Evolutionary conservation across 805 yeast species (phyloP), one percentile per base, ranked within the genome.

Genomic region (Cyberlindnera euphorbiae): DNA sequence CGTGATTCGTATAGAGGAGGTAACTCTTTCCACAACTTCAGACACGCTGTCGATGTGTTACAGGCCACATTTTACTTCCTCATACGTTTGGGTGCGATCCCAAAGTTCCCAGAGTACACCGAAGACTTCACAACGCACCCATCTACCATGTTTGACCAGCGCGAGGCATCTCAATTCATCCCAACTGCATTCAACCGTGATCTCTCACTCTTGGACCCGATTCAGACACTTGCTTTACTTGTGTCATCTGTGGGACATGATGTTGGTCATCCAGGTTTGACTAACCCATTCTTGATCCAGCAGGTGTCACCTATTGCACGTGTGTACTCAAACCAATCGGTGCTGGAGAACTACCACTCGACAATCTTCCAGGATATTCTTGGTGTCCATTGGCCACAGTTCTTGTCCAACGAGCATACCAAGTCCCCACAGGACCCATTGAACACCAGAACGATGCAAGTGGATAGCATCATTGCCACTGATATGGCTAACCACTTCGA

Each of bases 181-280:
- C 13, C 28, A 11, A 8, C 17, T 26, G 28, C 28, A 13, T 33
- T 38, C 47, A 27, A 39, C 40, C 14, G 39, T 29, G 33, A 41
- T 10, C 17, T 40, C 2, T 47, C 53, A 3, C 19, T 47, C 28
- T 24, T 53, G 17, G 38, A 53, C 14, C 69, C 62, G 38, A 49
- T 55, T 21, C 81, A 81, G 47, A 66, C 71, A 3, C 61, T 83
- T 31, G 74, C 82, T 2, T 60, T 87, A 18, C 69, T 85, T 23
- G 64, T 89, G 10, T 84, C 96, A 0, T 93, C 96, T 1, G 62
- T 89, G 28, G 97, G 97, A 35, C 98, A 93, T 62, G 98, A 93
- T 59, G 77, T 85, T 22, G 95, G 96, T 16, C 98, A 93, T 59
- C 97, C 97, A 1, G 98, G 97, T 2, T 77, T 88, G n/a, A 87